phyloP scores from a whole-genome alignment of 306 rosid genomes.

The Vicia faba region DNA sequence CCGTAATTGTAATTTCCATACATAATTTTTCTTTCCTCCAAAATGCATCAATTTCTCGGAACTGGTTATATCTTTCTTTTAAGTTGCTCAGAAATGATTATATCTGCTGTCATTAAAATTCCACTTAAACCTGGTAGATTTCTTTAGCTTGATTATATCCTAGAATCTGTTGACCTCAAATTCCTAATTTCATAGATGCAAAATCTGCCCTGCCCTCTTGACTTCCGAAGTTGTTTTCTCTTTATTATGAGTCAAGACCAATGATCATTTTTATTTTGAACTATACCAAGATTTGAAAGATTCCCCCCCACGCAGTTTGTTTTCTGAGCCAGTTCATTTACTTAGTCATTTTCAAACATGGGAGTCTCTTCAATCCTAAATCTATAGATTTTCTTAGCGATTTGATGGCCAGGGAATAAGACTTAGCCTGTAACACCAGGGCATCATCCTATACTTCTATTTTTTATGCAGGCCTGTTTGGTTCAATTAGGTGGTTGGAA shows the following conservation, averaged over 20 bases:
- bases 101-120: not conserved
- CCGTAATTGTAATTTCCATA: not conserved
- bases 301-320: slow-evolving; percentile 11
- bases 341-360: slow-evolving; percentile 21
- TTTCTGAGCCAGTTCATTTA: slow-evolving; percentile 16
- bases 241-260: slow-evolving; percentile 8
- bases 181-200: not conserved
- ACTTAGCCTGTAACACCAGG: slow-evolving; percentile 4
- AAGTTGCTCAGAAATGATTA: not conserved
- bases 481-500: slow-evolving; percentile 8
- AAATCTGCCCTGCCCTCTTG: not conserved
- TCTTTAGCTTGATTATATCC: slow-evolving; percentile 15
- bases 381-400: slow-evolving; percentile 8
- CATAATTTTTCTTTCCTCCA: slow-evolving; percentile 2
- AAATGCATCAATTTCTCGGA: slow-evolving; percentile 5
- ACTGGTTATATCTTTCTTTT: not conserved
- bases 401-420: not conserved
- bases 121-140: not conserved
- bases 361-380: slow-evolving; percentile 27
- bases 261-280: slow-evolving; percentile 8
- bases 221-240: slow-evolving; percentile 2
- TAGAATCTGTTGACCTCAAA: not conserved
- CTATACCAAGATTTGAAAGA: not conserved
- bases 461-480: slow-evolving; percentile 8
- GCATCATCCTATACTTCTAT: slow-evolving; percentile 17